phyloP scores from a whole-genome alignment of 2,329 filamentous ascomycete species.

The Diaporthe amygdali region DNA sequence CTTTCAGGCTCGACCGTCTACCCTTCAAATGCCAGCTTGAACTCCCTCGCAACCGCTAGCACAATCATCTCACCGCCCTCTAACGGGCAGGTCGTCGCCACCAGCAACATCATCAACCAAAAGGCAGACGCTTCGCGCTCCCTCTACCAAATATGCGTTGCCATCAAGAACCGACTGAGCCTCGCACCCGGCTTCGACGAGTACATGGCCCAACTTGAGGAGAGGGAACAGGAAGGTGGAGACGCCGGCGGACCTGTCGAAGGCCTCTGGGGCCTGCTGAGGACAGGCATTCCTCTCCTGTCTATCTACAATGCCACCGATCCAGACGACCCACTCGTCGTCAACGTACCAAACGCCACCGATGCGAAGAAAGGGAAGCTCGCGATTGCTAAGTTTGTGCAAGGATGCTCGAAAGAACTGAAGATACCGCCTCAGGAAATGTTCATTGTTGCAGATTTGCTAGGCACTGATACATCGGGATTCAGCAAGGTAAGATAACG shows the following conservation, averaged over 20 bases:
- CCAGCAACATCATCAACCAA: conserved; percentile 96
- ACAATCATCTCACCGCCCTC: conserved; percentile 47
- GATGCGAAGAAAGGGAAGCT: conserved; percentile 84
- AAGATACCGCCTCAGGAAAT: conserved; percentile 80
- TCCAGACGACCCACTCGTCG: conserved; percentile 69
- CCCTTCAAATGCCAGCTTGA: conserved; percentile 57
- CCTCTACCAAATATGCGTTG: conserved; percentile 93
- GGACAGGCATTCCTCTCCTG: conserved; percentile 82
- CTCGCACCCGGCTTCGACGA: conserved; percentile 84
- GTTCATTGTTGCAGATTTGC: conserved; percentile 90
- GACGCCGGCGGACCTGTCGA: conserved; percentile 80
- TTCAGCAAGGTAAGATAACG: conserved; percentile 79
- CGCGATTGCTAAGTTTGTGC: conserved; percentile 89
- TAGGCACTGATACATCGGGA: conserved; percentile 92
- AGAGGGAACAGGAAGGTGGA: conserved; percentile 66
- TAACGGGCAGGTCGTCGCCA: conserved; percentile 73
- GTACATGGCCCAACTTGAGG: conserved; percentile 74
- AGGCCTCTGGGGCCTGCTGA: conserved; percentile 86
- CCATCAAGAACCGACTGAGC: conserved; percentile 79
- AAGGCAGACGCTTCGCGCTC: conserved; percentile 90
- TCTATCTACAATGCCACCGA: conserved; percentile 87
- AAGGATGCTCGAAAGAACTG: conserved; percentile 84
- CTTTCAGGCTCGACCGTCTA: conserved; percentile 65
- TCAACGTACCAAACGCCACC: conserved; percentile 56
- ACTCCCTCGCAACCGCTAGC: conserved; percentile 50